These are phyloP conservation scores for Blechomonas ayalai DNA, from an alignment of 208 protist genomes.

Conservation along the genomic window DNA sequence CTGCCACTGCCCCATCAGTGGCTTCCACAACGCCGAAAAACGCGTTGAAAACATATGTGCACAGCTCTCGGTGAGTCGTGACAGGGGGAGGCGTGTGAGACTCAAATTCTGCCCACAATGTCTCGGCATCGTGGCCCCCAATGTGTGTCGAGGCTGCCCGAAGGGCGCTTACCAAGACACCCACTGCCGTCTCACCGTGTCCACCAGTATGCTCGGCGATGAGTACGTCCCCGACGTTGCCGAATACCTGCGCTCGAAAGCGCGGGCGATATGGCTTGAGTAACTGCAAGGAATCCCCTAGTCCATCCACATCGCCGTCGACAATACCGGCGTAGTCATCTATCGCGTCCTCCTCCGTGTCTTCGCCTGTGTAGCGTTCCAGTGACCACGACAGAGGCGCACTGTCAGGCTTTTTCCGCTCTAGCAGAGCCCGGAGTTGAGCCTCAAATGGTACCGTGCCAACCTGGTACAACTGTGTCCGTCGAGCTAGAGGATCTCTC, in stretches of 20 bases:
- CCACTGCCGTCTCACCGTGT: slow-evolving; percentile 42
- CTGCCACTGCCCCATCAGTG: not conserved
- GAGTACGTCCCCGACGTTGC: slow-evolving; percentile 58
- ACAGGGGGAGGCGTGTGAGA: slow-evolving; percentile 38
- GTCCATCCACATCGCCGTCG: not conserved
- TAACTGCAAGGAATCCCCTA: slow-evolving; percentile 14
- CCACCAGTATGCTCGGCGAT: slow-evolving; percentile 49
- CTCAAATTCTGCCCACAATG: slow-evolving; percentile 82
- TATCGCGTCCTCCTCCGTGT: slow-evolving; percentile 6
- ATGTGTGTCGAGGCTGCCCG: slow-evolving; percentile 55
- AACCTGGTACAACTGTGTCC: slow-evolving; percentile 35
- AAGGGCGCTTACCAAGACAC: slow-evolving; percentile 56
- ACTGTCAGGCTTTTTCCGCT: slow-evolving; percentile 30
- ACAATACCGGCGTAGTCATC: slow-evolving; percentile 24
- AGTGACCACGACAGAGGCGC: slow-evolving; percentile 60
- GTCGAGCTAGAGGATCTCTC: slow-evolving; percentile 1
- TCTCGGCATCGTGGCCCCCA: slow-evolving; percentile 47
- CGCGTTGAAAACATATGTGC: slow-evolving; percentile 54
- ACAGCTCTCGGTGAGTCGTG: slow-evolving; percentile 26
- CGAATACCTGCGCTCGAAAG: slow-evolving; percentile 66
- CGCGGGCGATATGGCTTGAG: slow-evolving; percentile 29
- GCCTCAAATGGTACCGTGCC: slow-evolving; percentile 38
- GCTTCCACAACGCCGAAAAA: slow-evolving; percentile 40
- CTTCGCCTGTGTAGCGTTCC: slow-evolving; percentile 9
- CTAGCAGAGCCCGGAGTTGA: slow-evolving; percentile 60